Percentiles rank a stretch among this genome's conserved stretches.
phyloP scores from a whole-genome alignment of 139 green algal species.

The Volvox reticuliferus region DNA sequence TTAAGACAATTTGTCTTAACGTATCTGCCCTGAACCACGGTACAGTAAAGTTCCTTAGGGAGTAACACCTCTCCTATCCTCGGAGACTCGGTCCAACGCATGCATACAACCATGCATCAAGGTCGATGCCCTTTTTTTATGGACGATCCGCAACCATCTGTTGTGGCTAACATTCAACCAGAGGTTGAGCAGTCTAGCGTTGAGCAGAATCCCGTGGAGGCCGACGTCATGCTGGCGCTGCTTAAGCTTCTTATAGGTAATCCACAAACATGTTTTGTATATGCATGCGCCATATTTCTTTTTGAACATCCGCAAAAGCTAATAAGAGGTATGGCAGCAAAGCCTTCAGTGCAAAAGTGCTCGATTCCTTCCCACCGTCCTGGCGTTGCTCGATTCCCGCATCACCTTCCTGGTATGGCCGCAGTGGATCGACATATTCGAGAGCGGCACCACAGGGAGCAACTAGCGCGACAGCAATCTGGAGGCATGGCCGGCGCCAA shows the following conservation, averaged over 20 bases:
- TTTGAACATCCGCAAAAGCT: background rate
- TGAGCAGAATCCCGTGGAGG: background rate
- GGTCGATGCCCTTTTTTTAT: background rate
- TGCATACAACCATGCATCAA: background rate
- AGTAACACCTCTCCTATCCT: too few species aligned
- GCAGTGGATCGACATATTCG: conserved; percentile 33
- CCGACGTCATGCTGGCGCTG: background rate
- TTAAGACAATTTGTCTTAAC: too few species aligned
- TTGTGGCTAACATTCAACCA: background rate
- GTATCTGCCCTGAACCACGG: too few species aligned
- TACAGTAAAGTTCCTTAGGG: too few species aligned
- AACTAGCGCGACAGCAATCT: background rate
- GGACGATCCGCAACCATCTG: background rate
- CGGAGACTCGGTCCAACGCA: too few species aligned
- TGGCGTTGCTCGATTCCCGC: background rate
- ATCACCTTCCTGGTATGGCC: background rate
- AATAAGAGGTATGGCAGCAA: too few species aligned
- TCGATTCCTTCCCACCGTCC: background rate
- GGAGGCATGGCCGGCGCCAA: too few species aligned
- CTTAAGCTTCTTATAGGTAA: conserved; percentile 25
- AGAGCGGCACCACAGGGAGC: conserved; percentile 18
- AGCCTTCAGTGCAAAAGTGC: background rate
- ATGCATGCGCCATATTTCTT: background rate
- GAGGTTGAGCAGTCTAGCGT: background rate
- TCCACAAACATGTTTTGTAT: background rate